Evolutionary conservation across 108 stramenopile genomes (phyloP), one percentile per base, ranked within the genome.

Genomic region (Fistulifera pelliculosa): DNA sequence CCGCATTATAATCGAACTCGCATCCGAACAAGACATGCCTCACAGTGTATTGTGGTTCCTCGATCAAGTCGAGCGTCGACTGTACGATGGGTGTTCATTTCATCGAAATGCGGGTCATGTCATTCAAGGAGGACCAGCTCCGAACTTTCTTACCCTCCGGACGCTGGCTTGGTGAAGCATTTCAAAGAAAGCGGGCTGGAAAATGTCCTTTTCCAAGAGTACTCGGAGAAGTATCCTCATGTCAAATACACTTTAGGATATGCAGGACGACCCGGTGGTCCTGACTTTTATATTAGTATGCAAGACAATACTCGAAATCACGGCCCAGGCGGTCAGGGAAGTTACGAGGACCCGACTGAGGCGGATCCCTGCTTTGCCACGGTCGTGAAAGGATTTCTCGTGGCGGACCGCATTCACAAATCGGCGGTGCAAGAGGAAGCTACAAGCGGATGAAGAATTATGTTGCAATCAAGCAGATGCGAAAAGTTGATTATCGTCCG

Each of bases 281-380:
- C 93, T 16, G 89, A 91, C 44, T 92, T 93, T 66, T 97, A 97
- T 53, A 79, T 97, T 35, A 80, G 74, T 54, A 90, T 66, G 49
- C 39, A 63, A 0, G 73, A 97, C 65, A 97, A 97, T 66, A 65
- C 73, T 7, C 28, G 45, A 10, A 64, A 70, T 57, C 94, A 97
- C 66, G 96, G 96, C 1, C 92, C 95, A 0, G 96, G 93, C 4
- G 90, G 88, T 15, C 94, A 95, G 52, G 52, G 41, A 19, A 56
- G 42, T 27, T 71, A 74, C 50, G 77, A 83, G 27, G 83, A 87
- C 55, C 62, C 81, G 27, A 64, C 72, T 14, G 94, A 93, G 60
- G 91, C 93, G 12, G 96, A 97, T 77, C 79, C 92, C 14, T 95
- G 94, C 60, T 97, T 97, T 78, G 96, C 81, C 5, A 85, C 72